Evolutionary conservation across 2,329 filamentous ascomycete species (phyloP).

Genomic region (Endothia cerciana): DNA sequence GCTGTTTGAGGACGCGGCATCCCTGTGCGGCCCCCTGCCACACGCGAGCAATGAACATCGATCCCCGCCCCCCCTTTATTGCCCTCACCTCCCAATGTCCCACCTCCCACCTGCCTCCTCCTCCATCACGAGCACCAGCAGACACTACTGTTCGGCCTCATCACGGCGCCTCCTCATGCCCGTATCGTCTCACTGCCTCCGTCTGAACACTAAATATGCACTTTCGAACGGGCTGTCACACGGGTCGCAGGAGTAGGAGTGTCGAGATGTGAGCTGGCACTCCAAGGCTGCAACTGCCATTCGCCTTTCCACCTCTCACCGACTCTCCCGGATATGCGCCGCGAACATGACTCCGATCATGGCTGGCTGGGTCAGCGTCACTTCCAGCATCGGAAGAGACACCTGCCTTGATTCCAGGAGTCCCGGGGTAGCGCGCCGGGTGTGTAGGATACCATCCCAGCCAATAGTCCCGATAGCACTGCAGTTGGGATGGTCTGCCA

Average conservation of each 20-base stretch:
- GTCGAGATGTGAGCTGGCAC: slow-evolving; percentile 51
- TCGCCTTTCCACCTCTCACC: slow-evolving; percentile 37
- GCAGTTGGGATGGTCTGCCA: slow-evolving; percentile 15
- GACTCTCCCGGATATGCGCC: background rate
- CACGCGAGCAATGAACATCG: slow-evolving; percentile 13
- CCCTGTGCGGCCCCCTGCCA: slow-evolving; percentile 13
- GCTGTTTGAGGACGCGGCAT: slow-evolving; percentile 19
- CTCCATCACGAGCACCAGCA: slow-evolving; percentile 22
- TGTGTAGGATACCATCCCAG: slow-evolving; percentile 39
- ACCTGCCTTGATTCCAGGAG: background rate
- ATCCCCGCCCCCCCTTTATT: background rate
- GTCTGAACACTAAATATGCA: slow-evolving; percentile 19
- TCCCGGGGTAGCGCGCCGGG: slow-evolving; percentile 42
- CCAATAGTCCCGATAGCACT: slow-evolving; percentile 48
- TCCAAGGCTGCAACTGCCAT: slow-evolving; percentile 44
- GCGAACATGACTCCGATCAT: background rate
- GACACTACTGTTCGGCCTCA: slow-evolving; percentile 10
- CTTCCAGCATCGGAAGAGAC: slow-evolving; percentile 16
- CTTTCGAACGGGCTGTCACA: slow-evolving; percentile 45
- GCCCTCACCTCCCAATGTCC: background rate
- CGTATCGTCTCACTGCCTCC: slow-evolving; percentile 22
- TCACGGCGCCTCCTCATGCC: slow-evolving; percentile 27
- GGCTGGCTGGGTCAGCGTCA: slow-evolving; percentile 6
- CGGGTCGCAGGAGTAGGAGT: slow-evolving; percentile 41
- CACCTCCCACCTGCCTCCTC: slow-evolving; percentile 4